Base-by-base conservation (phyloP, 73 alveolate genomes). In the Symbiodinium pilosum region DNA sequence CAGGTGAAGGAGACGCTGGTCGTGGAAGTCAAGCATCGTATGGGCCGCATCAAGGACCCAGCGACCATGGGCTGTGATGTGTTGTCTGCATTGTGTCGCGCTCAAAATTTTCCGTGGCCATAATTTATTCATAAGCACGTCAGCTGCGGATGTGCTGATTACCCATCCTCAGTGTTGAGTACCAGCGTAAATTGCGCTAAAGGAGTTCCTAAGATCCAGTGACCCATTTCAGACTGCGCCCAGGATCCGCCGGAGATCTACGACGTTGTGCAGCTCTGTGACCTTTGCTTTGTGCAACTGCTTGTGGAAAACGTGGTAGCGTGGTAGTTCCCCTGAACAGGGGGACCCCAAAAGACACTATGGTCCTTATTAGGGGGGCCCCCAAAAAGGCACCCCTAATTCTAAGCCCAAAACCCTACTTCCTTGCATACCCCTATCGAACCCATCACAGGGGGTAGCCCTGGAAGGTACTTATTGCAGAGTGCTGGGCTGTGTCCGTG, bases 21-120 rank as follows among this genome's bases (percentile, higher is more conserved):
- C 43, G 94, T 87, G 68, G 94, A 87, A n/a, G 94, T 87, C 85
- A 87, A 87, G 32, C 94, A 87, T 36, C 94, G 94, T 56, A 87
- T 87, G 94, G 94, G 94, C 6, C 84, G 94, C 16, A 87, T 87
- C 84, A 87, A 87, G 77, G 94, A 4, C 43, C n/a, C 41, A 8
- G n/a, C n/a, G n/a, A n/a, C 41, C 41, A 69, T n/a, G 39, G 41
- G 24, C 34, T 26, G 41, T 2, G 36, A 5, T 26, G 20, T n/a
- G 39, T 26, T 12, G 36, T 30, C 38, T 20, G 28, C 4, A 26
- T 64, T 64, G 36, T 16, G 83, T 30, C 83, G 3, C 28, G 83
- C n/a, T n/a, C 28, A 36, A 20, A 28, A 39, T 30, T 69, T 28
- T 5, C 21, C 36, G 12, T 21, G n/a, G 84, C 34, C 32, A 54